Percentiles rank a stretch among this genome's conserved stretches.
Conservation (phyloP, 2,329 filamentous ascomycete species). For the Pestalotiopsis sp. region DNA sequence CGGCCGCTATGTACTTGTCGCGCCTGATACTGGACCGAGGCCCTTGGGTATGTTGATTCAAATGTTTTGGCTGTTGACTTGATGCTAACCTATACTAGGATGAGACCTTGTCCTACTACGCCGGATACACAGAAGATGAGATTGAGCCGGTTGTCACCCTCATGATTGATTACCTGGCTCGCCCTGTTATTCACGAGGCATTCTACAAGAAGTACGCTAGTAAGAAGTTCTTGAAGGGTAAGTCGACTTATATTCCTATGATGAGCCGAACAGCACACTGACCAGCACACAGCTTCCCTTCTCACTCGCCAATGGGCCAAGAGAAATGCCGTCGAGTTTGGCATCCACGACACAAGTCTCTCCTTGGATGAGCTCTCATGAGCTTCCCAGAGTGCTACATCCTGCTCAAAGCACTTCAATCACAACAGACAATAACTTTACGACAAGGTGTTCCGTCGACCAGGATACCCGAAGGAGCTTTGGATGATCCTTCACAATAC, state of each 20-base stretch:
- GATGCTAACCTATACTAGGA: conserved; percentile 58
- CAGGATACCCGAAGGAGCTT: conserved; percentile 31
- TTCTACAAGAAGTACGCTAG: conserved; percentile 99
- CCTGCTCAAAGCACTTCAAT: conserved; percentile 13
- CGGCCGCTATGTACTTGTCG: conserved; percentile 92
- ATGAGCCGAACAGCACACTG: conserved; percentile 19
- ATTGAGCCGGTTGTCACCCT: conserved; percentile 89
- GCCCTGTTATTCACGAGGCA: conserved; percentile 89
- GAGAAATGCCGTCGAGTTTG: conserved; percentile 66
- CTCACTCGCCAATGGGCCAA: conserved; percentile 93
- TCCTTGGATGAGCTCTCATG: conserved; percentile 50
- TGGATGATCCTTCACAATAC: conserved; percentile 30
- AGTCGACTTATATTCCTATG: conserved; percentile 26
- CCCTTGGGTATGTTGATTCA: conserved; percentile 73
- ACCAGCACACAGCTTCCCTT: conserved; percentile 72
- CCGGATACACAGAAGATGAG: conserved; percentile 90
- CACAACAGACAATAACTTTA: conserved; percentile 22
- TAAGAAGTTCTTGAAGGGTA: conserved; percentile 99
- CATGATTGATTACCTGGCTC: conserved; percentile 95
- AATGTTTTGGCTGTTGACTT: conserved; percentile 18
- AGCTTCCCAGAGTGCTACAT: conserved; percentile 14
- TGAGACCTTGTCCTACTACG: conserved; percentile 83
- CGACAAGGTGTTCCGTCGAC: conserved; percentile 22
- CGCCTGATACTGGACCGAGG: conserved; percentile 89
- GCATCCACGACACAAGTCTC: conserved; percentile 52